A percentile compares a stretch with the other conserved stretches of the same genome.
These are phyloP conservation scores for Lathyrus sativus DNA, from an alignment of 306 rosid species.

Conservation along the genomic window DNA sequence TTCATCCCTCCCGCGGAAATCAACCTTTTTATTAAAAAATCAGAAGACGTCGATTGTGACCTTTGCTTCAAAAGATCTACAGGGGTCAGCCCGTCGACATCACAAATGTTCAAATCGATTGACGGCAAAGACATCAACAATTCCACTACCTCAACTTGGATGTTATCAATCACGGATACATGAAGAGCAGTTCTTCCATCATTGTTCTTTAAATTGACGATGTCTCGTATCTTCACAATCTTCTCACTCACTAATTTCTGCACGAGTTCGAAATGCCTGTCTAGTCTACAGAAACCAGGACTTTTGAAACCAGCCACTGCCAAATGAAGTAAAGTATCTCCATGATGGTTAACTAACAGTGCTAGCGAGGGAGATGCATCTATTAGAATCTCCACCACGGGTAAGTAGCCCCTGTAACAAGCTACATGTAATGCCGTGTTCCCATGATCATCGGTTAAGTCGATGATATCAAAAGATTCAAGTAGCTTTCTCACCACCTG, in stretches of 20 bases:
- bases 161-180: slow-evolving; percentile 60
- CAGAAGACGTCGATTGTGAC: slow-evolving; percentile 63
- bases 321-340: slow-evolving; percentile 86
- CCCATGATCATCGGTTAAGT: slow-evolving; percentile 68
- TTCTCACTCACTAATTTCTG: slow-evolving; percentile 49
- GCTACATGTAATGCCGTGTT: slow-evolving; percentile 84
- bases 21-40: slow-evolving; percentile 69
- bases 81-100: slow-evolving; percentile 74
- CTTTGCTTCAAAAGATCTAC: slow-evolving; percentile 72
- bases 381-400: slow-evolving; percentile 64
- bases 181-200: slow-evolving; percentile 91
- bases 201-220: slow-evolving; percentile 67
- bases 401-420: slow-evolving; percentile 67
- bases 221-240: slow-evolving; percentile 45
- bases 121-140: slow-evolving; percentile 65
- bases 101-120: slow-evolving; percentile 63
- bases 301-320: slow-evolving; percentile 87
- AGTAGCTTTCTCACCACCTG: slow-evolving; percentile 80
- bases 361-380: slow-evolving; percentile 55
- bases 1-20: slow-evolving; percentile 65
- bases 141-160: slow-evolving; percentile 66
- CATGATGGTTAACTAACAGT: slow-evolving; percentile 58
- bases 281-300: slow-evolving; percentile 79
- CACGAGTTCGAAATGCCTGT: slow-evolving; percentile 74
- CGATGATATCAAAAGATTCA: slow-evolving; percentile 56